phyloP scores from a whole-genome alignment of 139 green algal species.

The Astrephomene gubernaculifera region DNA sequence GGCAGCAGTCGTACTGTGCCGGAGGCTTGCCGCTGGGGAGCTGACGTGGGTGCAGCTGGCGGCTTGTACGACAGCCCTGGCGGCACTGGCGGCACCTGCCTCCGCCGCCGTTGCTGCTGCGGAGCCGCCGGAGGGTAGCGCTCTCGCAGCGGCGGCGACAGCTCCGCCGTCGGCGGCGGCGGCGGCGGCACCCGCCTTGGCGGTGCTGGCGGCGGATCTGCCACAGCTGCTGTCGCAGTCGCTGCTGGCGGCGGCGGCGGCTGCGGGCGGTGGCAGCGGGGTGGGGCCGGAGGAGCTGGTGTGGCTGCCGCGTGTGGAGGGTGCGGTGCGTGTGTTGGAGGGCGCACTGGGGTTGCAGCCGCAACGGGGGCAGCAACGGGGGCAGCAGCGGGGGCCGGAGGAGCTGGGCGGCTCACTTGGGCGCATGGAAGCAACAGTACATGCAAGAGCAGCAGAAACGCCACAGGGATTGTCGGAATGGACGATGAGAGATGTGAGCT shows the following conservation, averaged over 20 bases:
- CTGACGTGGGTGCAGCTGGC: background rate
- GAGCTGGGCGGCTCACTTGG: background rate
- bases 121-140: background rate
- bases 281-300: background rate
- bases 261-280: background rate
- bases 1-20: background rate
- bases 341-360: background rate
- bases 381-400: background rate
- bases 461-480: too few species aligned
- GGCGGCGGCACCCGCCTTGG: background rate
- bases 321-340: background rate
- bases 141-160: background rate
- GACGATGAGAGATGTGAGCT: too few species aligned
- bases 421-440: too few species aligned
- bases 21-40: background rate
- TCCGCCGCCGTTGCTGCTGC: background rate
- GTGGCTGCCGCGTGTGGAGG: constrained; percentile 9
- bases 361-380: background rate
- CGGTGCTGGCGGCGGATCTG: background rate
- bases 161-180: background rate
- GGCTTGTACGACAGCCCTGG: background rate
- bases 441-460: too few species aligned
- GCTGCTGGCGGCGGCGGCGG: background rate
- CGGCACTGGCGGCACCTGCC: background rate
- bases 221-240: background rate